phyloP scores from a whole-genome alignment of 805 yeast genomes.

The Candida nemodendra region DNA sequence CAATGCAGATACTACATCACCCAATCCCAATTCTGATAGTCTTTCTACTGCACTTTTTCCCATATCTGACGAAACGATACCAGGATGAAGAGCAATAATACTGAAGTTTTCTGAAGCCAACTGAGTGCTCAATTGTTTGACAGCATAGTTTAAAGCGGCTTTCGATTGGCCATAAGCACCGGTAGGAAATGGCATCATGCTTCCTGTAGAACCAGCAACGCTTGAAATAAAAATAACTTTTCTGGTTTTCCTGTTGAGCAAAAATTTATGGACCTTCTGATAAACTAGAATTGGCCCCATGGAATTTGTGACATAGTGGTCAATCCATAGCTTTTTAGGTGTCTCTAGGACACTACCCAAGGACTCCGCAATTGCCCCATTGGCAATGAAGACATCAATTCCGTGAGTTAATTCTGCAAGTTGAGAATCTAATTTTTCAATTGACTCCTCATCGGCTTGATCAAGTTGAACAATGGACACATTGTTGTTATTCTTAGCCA shows the following conservation, averaged over 20 bases:
- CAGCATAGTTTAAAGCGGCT: constrained; percentile 37
- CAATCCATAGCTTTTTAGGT: background rate
- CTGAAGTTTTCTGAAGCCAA: constrained; percentile 25
- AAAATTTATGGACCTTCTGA: constrained; percentile 1
- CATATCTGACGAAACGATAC: constrained; percentile 39
- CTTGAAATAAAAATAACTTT: constrained; percentile 2
- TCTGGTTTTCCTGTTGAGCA: background rate
- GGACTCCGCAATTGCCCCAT: constrained; percentile 3
- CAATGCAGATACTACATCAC: too few species aligned
- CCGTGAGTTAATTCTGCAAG: constrained; percentile 2
- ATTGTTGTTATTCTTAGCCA: constrained; percentile 6
- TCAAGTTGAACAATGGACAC: constrained; percentile 6
- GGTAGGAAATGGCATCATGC: background rate
- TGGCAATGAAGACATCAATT: constrained; percentile 5
- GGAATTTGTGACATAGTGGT: constrained; percentile 2
- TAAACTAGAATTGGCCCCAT: constrained; percentile 6
- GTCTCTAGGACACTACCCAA: background rate
- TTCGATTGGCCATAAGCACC: constrained; percentile 25
- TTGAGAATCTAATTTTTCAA: constrained; percentile 1
- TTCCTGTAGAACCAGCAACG: background rate
- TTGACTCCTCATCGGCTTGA: constrained; percentile 1
- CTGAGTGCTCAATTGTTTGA: constrained; percentile 29
- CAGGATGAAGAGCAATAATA: constrained; percentile 38
- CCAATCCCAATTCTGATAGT: background rate
- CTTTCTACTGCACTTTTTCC: constrained; percentile 10